These are phyloP conservation scores for Diaporthe velutina DNA, from an alignment of 2,329 filamentous ascomycete species.

Conservation along the genomic window DNA sequence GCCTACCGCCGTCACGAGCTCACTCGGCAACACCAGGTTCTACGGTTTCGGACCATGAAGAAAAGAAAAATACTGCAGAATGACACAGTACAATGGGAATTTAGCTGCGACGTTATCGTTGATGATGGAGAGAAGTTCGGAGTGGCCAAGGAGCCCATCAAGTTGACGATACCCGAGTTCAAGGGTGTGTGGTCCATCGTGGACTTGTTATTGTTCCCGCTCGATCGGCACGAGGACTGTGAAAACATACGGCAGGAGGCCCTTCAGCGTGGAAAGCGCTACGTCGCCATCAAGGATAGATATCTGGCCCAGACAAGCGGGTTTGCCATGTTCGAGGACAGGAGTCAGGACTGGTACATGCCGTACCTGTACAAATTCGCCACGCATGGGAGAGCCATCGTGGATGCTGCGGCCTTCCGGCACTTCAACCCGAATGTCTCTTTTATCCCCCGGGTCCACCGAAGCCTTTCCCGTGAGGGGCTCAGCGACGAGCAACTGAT, in stretches of 20 bases:
- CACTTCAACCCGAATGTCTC: background rate
- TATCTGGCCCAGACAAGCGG: background rate
- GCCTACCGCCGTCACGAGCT: background rate
- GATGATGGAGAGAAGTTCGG: background rate
- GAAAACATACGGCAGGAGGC: background rate
- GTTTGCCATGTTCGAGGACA: background rate
- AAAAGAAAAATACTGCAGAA: background rate
- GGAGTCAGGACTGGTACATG: background rate
- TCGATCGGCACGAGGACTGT: background rate
- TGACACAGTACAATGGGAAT: background rate
- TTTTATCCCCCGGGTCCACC: background rate
- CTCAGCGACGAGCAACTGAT: background rate
- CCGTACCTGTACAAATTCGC: background rate
- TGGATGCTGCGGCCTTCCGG: background rate
- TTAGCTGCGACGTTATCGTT: background rate
- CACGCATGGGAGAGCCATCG: background rate
- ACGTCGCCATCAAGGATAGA: background rate
- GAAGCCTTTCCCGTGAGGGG: background rate
- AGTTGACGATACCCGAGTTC: background rate
- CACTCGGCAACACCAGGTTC: background rate
- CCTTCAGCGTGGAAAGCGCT: background rate
- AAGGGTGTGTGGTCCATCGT: background rate
- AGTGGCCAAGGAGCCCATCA: background rate
- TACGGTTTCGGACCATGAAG: background rate
- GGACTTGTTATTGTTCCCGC: background rate